Evolutionary conservation across 768 basidiomycete species (phyloP).

Genomic region (Tulasnella sp.): DNA sequence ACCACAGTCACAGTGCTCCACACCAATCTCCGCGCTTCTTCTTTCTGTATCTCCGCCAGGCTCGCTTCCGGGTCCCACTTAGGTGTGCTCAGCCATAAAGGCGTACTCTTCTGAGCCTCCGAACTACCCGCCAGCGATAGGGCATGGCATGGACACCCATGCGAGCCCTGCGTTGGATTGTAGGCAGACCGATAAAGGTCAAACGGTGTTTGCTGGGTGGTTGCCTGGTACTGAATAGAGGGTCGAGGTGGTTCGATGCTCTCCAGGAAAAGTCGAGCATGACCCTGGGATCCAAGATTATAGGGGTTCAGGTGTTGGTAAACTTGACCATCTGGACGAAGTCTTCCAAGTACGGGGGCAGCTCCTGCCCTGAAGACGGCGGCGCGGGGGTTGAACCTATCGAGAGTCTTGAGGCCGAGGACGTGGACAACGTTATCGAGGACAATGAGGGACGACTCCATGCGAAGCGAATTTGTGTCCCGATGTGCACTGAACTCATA

Average conservation of each 20-base stretch:
- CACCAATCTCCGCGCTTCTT: conserved; percentile 17
- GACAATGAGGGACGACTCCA: background rate
- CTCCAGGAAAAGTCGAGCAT: too few species aligned
- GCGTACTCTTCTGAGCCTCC: background rate
- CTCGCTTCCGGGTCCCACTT: conserved; percentile 6
- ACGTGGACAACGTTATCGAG: conserved; percentile 13
- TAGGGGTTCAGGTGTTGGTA: background rate
- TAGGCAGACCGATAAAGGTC: too few species aligned
- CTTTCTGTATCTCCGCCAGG: conserved; percentile 5
- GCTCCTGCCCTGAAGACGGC: conserved; percentile 6
- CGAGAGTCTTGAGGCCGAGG: conserved; percentile 11
- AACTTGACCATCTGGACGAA: background rate
- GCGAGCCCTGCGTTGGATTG: too few species aligned
- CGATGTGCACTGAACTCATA: conserved; percentile 16
- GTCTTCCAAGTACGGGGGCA: conserved; percentile 3
- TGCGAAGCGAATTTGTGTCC: background rate
- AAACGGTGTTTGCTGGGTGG: conserved; percentile 1
- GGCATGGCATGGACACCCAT: conserved; percentile 6
- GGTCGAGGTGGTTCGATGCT: too few species aligned
- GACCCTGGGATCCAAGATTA: background rate
- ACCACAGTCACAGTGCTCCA: conserved; percentile 18
- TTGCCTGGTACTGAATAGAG: background rate
- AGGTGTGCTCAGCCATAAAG: conserved; percentile 17
- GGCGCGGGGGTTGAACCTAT: conserved; percentile 4
- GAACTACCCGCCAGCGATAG: background rate